Evolutionary conservation across 192 early-diverging fungal genomes (phyloP).

Genomic region (Entomortierella chlamydospora): DNA sequence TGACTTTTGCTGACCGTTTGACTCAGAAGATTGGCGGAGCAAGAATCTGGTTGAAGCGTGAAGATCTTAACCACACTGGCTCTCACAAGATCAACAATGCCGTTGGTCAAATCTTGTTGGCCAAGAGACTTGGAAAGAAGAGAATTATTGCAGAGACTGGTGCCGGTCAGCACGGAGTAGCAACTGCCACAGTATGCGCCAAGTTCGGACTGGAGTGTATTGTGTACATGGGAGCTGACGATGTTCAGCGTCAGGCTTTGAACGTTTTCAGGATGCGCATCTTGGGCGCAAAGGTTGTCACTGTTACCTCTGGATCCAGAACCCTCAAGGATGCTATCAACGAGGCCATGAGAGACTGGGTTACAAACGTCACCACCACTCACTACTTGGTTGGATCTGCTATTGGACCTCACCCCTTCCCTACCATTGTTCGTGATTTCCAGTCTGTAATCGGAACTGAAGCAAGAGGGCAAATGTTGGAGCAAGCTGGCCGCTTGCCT

Average conservation of each 20-base stretch:
- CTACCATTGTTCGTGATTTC: constrained; percentile 96
- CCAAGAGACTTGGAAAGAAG: constrained; percentile 94
- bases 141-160: constrained; percentile 99
- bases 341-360: constrained; percentile 99
- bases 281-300: constrained; percentile 92
- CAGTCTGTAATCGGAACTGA: constrained; percentile 97
- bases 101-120: constrained; percentile 92
- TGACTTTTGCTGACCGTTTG: constrained; percentile 90
- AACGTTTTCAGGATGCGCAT: constrained; percentile 97
- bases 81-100: constrained; percentile 99
- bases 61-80: constrained; percentile 99
- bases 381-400: constrained; percentile 98
- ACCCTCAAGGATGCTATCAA: constrained; percentile 99
- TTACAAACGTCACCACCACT: constrained; percentile 92
- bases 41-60: constrained; percentile 97
- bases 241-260: constrained; percentile 91
- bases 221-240: constrained; percentile 98
- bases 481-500: constrained; percentile 86
- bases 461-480: constrained; percentile 85
- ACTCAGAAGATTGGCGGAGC: constrained; percentile 86
- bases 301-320: constrained; percentile 75
- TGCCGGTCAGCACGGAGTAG: constrained; percentile 98
- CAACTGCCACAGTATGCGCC: constrained; percentile 97
- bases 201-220: constrained; percentile 97
- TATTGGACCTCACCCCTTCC: constrained; percentile 98